These are phyloP conservation scores for Vigna reflexopilosa DNA, from an alignment of 306 rosid species.

Conservation along the genomic window DNA sequence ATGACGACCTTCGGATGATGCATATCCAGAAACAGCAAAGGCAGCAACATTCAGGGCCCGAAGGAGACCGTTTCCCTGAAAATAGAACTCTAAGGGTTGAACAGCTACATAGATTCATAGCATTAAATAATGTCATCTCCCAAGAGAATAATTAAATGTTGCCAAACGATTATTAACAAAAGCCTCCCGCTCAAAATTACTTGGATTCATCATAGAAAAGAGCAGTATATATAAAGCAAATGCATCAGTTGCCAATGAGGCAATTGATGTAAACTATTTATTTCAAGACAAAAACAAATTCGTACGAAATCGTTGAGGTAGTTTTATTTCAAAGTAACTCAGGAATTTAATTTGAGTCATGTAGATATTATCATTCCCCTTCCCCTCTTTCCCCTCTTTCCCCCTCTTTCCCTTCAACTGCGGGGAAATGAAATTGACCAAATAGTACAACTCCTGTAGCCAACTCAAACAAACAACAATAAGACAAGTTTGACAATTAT, in stretches of 20 bases:
- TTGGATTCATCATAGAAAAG: background rate
- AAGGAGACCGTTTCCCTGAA: constrained; percentile 88
- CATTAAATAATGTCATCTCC: constrained; percentile 36
- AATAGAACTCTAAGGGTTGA: constrained; percentile 35
- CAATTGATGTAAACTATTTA: constrained; percentile 18
- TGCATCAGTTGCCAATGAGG: constrained; percentile 8
- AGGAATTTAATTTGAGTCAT: background rate
- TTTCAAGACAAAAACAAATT: background rate
- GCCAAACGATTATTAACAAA: constrained; percentile 1
- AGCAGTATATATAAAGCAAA: constrained; percentile 9
- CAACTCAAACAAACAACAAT: background rate
- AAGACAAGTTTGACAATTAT: background rate
- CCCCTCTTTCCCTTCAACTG: background rate
- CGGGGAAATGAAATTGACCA: constrained; percentile 1
- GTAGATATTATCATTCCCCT: background rate
- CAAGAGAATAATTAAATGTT: background rate
- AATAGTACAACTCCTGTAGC: constrained; percentile 13
- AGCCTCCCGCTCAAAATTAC: background rate
- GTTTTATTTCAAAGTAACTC: background rate
- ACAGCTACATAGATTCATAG: constrained; percentile 34
- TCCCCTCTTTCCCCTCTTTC: background rate
- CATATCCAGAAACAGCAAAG: constrained; percentile 97
- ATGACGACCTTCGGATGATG: constrained; percentile 94
- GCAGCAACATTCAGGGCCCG: constrained; percentile 92
- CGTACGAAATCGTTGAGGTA: background rate